phyloP scores from a whole-genome alignment of 371 early-diverging fungal species.

The Circinella umbellata region DNA sequence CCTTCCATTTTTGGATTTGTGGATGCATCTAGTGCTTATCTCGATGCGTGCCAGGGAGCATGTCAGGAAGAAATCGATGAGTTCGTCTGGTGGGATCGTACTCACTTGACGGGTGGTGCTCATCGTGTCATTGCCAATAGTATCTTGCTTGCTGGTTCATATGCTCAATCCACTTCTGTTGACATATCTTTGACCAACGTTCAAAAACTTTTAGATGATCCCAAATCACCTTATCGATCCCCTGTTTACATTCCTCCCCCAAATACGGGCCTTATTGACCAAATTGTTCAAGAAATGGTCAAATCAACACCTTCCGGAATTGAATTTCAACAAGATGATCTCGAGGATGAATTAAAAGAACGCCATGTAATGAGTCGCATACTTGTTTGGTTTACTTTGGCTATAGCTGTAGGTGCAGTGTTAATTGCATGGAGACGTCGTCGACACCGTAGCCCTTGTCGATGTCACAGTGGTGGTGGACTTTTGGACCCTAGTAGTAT shows the following conservation, averaged over 20 bases:
- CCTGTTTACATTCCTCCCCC: constrained; percentile 27
- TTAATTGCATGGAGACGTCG: background rate
- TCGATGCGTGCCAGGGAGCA: constrained; percentile 28
- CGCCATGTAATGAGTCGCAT: background rate
- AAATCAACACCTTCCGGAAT: background rate
- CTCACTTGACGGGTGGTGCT: constrained; percentile 48
- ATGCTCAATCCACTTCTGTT: constrained; percentile 21
- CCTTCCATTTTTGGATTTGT: constrained; percentile 39
- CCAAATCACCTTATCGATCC: constrained; percentile 29
- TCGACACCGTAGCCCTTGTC: background rate
- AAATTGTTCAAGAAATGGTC: constrained; percentile 18
- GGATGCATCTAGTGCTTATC: constrained; percentile 30
- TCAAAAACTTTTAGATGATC: constrained; percentile 19
- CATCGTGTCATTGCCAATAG: constrained; percentile 41
- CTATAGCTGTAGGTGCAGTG: background rate
- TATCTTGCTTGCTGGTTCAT: constrained; percentile 41
- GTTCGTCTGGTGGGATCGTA: constrained; percentile 54
- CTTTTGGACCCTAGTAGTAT: constrained; percentile 8
- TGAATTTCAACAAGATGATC: background rate
- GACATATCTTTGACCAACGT: constrained; percentile 13
- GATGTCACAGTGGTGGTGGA: constrained; percentile 6
- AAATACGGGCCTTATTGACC: constrained; percentile 31
- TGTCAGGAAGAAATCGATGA: constrained; percentile 27
- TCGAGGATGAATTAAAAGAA: background rate
- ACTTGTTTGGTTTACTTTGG: background rate